These are phyloP conservation scores for Dactylonectria macrodidyma DNA, from an alignment of 2,329 filamentous ascomycete genomes.

Conservation along the genomic window DNA sequence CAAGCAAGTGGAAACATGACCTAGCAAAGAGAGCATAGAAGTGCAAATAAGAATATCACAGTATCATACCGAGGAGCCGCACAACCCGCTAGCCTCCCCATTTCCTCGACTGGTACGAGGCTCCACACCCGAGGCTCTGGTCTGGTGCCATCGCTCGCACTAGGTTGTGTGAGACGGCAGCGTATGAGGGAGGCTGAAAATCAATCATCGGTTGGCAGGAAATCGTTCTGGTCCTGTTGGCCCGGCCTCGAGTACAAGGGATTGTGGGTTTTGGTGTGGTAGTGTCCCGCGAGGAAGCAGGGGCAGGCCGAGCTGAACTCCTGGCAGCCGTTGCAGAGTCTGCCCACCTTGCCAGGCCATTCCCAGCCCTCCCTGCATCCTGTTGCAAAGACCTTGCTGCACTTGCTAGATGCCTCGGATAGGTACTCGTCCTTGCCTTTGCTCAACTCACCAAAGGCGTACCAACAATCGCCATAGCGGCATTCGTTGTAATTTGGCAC, in stretches of 20 bases:
- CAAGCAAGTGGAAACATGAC: not conserved
- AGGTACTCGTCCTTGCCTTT: conserved; percentile 5
- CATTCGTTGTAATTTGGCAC: conserved; percentile 18
- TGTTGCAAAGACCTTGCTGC: conserved; percentile 23
- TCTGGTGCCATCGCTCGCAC: conserved; percentile 3
- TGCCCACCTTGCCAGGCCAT: conserved; percentile 28
- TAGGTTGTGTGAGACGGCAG: not conserved
- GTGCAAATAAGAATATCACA: conserved; percentile 31
- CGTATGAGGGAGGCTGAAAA: not conserved
- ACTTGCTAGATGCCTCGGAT: conserved; percentile 16
- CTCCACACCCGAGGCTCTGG: conserved; percentile 20
- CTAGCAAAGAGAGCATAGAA: conserved; percentile 4
- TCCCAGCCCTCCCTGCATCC: conserved; percentile 13
- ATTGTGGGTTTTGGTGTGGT: conserved; percentile 30
- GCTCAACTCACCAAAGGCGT: conserved; percentile 24
- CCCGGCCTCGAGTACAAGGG: conserved; percentile 16
- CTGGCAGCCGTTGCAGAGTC: conserved; percentile 31
- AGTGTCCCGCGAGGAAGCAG: conserved; percentile 32
- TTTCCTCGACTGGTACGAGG: conserved; percentile 13
- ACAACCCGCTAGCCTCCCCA: conserved; percentile 9
- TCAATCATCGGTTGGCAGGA: conserved; percentile 1
- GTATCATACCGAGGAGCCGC: conserved; percentile 19
- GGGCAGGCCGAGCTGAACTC: conserved; percentile 33
- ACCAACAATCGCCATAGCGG: conserved; percentile 34
- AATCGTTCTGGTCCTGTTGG: not conserved